Evolutionary conservation across 345 rosid genomes (phyloP), one percentile per base, ranked within the genome.

Genomic region (Hibiscus mutabilis): DNA sequence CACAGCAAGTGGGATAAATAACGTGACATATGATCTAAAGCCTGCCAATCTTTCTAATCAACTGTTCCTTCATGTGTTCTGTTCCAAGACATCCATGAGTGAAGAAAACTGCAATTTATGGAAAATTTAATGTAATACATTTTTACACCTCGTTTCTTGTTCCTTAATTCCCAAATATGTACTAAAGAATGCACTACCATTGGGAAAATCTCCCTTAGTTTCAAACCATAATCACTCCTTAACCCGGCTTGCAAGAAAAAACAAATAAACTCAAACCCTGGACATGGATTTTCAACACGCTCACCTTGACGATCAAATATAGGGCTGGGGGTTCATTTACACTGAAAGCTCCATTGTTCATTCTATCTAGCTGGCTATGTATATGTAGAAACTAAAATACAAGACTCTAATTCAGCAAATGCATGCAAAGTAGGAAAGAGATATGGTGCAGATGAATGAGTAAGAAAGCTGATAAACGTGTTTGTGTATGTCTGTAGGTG

Each of bases 21-120:
- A 18, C 19, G 59, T 55, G 16, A 49, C 6, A 55, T 55, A 55
- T 19, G 42, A 53, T 18, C 12, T 55, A 21, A 55, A 55, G 60
- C 27, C 31, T 57, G 61, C 58, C 35, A 35, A 12, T 61, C 71
- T 82, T 79, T 72, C 70, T 47, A 71, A 76, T 79, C 73, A 72
- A 75, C 64, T 51, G 74, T 55, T 73, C 66, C 60, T 25, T 66
- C 56, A 33, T 53, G 49, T 58, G 22, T 60, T 76, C 25, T 14
- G 49, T 55, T 40, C 14, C 19, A 74, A 59, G 59, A 33, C 66
- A 33, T 52, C 59, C 53, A 35, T 35, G 75, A 59, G 11, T 5
- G 24, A 25, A 69, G 56, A 1, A 58, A 58, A 24, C 47, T 16
- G 40, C 76, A 73, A 64, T 56, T 59, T 58, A 73, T 7, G 52